Evolutionary conservation across 805 yeast species (phyloP).

Genomic region (Hanseniaspora hatyaiensis): DNA sequence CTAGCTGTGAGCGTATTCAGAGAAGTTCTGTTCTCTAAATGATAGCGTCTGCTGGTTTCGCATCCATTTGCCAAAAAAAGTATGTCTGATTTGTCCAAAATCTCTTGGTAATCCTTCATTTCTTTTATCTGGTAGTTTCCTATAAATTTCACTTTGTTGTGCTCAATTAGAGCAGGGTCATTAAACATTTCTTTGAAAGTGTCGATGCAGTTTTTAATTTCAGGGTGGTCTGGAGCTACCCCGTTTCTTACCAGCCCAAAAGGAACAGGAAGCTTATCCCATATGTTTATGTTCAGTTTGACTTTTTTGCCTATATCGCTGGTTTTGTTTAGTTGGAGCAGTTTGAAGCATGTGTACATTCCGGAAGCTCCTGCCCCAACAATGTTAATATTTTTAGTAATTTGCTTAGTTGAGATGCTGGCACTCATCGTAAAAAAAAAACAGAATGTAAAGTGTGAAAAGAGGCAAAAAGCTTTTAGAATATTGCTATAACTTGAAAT

Average conservation of each 20-base stretch:
- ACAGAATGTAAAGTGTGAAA: too few species aligned
- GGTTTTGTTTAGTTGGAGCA: slow-evolving; percentile 35
- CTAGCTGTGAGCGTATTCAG: slow-evolving; percentile 51
- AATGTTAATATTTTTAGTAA: slow-evolving; percentile 44
- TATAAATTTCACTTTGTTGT: slow-evolving; percentile 40
- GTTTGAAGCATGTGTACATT: slow-evolving; percentile 71
- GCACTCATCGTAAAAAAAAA: not conserved
- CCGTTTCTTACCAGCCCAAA: slow-evolving; percentile 87
- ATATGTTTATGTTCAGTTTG: slow-evolving; percentile 50
- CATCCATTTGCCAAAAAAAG: slow-evolving; percentile 79
- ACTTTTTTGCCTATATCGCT: slow-evolving; percentile 27
- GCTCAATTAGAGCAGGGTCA: slow-evolving; percentile 19
- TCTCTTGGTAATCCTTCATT: slow-evolving; percentile 3
- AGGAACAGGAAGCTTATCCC: slow-evolving; percentile 79
- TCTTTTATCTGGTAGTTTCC: slow-evolving; percentile 66
- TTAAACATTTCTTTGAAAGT: slow-evolving; percentile 48
- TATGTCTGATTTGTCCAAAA: slow-evolving; percentile 34
- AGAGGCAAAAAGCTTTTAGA: too few species aligned
- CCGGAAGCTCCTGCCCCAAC: slow-evolving; percentile 97
- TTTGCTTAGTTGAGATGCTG: not conserved
- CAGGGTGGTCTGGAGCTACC: slow-evolving; percentile 99
- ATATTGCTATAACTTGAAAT: too few species aligned
- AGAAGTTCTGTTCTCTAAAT: slow-evolving; percentile 47
- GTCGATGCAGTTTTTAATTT: slow-evolving; percentile 70
- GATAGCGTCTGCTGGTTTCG: slow-evolving; percentile 37